These are phyloP conservation scores for Pulveroboletus sp. DNA, from an alignment of 768 basidiomycete genomes.

Conservation along the genomic window DNA sequence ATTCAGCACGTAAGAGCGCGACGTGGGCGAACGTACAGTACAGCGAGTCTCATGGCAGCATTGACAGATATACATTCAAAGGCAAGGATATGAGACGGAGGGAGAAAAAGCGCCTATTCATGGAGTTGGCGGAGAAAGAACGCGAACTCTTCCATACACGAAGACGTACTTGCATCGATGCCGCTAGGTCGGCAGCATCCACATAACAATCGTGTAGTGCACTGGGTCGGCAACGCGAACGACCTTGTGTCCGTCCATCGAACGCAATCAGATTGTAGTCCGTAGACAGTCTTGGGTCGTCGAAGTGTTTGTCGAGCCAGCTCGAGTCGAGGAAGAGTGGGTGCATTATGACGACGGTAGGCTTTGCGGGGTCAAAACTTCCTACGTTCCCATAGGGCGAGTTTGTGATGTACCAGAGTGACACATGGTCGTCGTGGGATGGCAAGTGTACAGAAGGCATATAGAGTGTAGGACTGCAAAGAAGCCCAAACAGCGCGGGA, in stretches of 20 bases:
- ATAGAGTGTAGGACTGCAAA: constrained; percentile 34
- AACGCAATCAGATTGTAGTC: constrained; percentile 72
- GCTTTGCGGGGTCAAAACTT: constrained; percentile 61
- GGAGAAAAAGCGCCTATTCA: constrained; percentile 53
- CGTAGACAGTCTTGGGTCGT: constrained; percentile 55
- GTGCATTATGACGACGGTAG: constrained; percentile 65
- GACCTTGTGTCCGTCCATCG: constrained; percentile 63
- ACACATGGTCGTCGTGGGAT: constrained; percentile 60
- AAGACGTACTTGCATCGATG: constrained; percentile 53
- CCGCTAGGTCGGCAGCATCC: constrained; percentile 72
- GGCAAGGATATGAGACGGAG: constrained; percentile 68
- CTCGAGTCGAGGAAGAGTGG: constrained; percentile 64
- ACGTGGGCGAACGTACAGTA: constrained; percentile 46
- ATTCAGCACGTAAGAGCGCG: background rate
- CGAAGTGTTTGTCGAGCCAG: constrained; percentile 65
- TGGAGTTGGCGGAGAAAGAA: background rate
- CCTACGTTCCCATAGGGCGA: constrained; percentile 54
- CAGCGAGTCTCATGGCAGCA: constrained; percentile 59
- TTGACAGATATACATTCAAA: constrained; percentile 57
- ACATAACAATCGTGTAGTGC: constrained; percentile 71
- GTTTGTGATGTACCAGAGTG: constrained; percentile 72
- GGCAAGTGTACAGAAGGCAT: constrained; percentile 73
- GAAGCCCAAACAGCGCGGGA: constrained; percentile 1
- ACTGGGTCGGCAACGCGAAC: constrained; percentile 49
- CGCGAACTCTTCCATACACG: background rate